Conservation (phyloP, 345 rosid species). For the Passiflora organensis region DNA sequence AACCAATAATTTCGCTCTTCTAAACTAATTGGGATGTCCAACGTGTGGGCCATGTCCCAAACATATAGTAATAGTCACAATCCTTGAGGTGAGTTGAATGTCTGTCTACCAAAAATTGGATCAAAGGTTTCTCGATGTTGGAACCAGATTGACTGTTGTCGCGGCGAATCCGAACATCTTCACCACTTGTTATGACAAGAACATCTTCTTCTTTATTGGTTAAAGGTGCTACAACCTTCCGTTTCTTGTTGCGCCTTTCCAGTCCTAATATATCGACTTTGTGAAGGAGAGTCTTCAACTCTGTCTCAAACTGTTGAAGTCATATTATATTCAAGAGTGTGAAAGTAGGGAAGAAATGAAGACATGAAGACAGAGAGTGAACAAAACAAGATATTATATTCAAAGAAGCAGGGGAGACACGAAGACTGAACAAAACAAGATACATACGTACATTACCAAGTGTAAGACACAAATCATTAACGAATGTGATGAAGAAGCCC, state of each 20-base stretch:
- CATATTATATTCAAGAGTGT: too few relatives aligned
- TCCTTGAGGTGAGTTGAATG: slow-evolving; percentile 51
- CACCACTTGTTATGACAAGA: slow-evolving; percentile 44
- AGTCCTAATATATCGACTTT: slow-evolving; percentile 73
- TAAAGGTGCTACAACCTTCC: slow-evolving; percentile 73
- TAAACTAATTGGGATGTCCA: too few relatives aligned
- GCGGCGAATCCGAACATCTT: slow-evolving; percentile 49
- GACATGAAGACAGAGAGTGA: too few relatives aligned
- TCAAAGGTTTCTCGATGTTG: slow-evolving; percentile 71
- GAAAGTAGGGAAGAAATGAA: too few relatives aligned
- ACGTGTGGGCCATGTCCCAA: too few relatives aligned
- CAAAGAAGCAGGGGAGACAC: too few relatives aligned
- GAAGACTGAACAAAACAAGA: too few relatives aligned
- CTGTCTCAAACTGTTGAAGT: slow-evolving; percentile 75
- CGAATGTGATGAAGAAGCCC: slow-evolving; percentile 87
- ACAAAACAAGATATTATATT: too few relatives aligned
- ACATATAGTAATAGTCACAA: too few relatives aligned
- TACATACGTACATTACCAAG: too few relatives aligned
- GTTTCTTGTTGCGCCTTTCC: slow-evolving; percentile 57
- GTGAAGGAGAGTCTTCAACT: slow-evolving; percentile 63
- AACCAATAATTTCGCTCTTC: too few relatives aligned
- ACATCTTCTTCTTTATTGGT: slow-evolving; percentile 73
- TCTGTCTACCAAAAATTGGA: slow-evolving; percentile 49
- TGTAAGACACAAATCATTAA: slow-evolving; percentile 41
- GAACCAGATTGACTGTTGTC: slow-evolving; percentile 41